A percentile compares a stretch with the other conserved stretches of the same genome.
Conservation (phyloP, 2,329 filamentous ascomycete species). For the Pestalotiopsis sp. region DNA sequence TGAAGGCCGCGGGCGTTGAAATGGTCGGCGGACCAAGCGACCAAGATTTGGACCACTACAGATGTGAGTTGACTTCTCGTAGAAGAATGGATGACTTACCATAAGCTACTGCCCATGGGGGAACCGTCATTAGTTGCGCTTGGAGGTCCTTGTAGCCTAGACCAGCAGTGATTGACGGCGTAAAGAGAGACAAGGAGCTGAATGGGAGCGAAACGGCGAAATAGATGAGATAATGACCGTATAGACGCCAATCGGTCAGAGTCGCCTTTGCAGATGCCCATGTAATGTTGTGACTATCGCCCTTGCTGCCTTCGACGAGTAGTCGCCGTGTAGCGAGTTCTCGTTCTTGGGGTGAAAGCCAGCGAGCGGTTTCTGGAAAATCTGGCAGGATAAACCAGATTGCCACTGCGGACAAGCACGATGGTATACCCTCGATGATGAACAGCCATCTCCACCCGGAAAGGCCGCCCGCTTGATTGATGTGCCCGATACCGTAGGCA, state of each 20-base stretch:
- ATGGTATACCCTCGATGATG: slow-evolving; percentile 39
- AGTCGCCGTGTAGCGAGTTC: slow-evolving; percentile 50
- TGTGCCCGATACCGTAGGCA: slow-evolving; percentile 72
- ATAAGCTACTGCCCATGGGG: slow-evolving; percentile 62
- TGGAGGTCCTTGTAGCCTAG: slow-evolving; percentile 38
- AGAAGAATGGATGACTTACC: slow-evolving; percentile 18
- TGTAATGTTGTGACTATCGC: slow-evolving; percentile 62
- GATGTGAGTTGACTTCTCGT: background rate
- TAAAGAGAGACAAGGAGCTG: slow-evolving; percentile 44
- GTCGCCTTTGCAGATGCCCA: slow-evolving; percentile 71
- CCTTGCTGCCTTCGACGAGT: slow-evolving; percentile 50
- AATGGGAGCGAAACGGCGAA: slow-evolving; percentile 37
- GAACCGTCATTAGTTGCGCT: slow-evolving; percentile 68
- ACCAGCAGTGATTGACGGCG: slow-evolving; percentile 57
- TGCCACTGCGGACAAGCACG: slow-evolving; percentile 55
- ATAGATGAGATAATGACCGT: slow-evolving; percentile 64
- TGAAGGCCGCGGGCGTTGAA: slow-evolving; percentile 56
- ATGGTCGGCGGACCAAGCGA: slow-evolving; percentile 63
- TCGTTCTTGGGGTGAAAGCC: slow-evolving; percentile 62
- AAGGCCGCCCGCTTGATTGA: slow-evolving; percentile 64
- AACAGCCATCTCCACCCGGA: slow-evolving; percentile 75
- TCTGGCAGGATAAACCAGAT: slow-evolving; percentile 67
- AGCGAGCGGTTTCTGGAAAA: slow-evolving; percentile 65
- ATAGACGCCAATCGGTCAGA: slow-evolving; percentile 66
- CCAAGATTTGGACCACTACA: slow-evolving; percentile 36